These are phyloP conservation scores for Tylopilus balloui DNA, from an alignment of 768 basidiomycete genomes.

Conservation along the genomic window DNA sequence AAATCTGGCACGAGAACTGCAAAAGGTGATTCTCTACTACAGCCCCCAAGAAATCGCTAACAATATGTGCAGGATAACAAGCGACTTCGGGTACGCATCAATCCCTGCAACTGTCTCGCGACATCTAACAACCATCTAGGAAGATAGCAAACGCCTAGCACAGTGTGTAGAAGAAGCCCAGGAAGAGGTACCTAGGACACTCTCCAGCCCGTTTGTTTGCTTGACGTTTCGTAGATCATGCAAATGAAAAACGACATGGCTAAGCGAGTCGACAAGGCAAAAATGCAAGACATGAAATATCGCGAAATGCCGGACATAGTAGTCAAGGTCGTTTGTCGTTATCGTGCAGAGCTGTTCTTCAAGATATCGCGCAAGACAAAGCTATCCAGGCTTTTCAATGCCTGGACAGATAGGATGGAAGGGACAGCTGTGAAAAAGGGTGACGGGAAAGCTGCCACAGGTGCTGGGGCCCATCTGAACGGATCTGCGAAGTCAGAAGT, in stretches of 20 bases:
- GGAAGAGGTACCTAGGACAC: constrained; percentile 55
- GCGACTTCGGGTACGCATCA: constrained; percentile 63
- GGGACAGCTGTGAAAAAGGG: constrained; percentile 45
- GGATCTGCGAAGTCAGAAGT: constrained; percentile 50
- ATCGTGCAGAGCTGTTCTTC: constrained; percentile 88
- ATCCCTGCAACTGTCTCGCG: constrained; percentile 2
- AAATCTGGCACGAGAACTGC: constrained; percentile 81
- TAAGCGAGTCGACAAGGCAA: constrained; percentile 74
- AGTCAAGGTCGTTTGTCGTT: constrained; percentile 83
- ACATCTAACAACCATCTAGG: constrained; percentile 43
- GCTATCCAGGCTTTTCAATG: constrained; percentile 74
- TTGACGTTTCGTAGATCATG: constrained; percentile 45
- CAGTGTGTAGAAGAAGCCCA: constrained; percentile 83
- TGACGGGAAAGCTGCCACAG: constrained; percentile 30
- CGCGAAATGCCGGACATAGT: constrained; percentile 87
- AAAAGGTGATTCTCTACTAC: constrained; percentile 54
- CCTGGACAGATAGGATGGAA: constrained; percentile 90
- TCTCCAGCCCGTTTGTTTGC: not conserved
- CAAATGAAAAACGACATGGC: constrained; percentile 83
- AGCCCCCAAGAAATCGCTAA: constrained; percentile 16
- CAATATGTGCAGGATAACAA: constrained; percentile 69
- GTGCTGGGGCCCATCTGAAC: constrained; percentile 36
- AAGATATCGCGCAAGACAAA: constrained; percentile 91
- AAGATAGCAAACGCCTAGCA: constrained; percentile 77
- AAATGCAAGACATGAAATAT: constrained; percentile 74